Evolutionary conservation across 2,329 filamentous ascomycete species (phyloP).

Genomic region (Colletotrichum sansevieriae): DNA sequence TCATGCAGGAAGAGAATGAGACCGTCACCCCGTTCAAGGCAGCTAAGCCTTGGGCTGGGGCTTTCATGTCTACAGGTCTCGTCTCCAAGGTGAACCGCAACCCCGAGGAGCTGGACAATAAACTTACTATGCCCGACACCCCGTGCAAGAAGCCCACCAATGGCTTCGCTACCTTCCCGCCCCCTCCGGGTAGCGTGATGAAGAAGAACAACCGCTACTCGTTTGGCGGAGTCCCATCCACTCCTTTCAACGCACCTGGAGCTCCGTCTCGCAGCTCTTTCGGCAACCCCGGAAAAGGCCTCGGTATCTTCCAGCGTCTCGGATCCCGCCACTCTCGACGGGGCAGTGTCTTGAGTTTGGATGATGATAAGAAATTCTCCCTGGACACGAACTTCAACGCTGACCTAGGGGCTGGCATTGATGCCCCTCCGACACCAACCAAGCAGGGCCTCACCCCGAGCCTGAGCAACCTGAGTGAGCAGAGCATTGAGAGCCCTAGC

Average conservation of each 20-base stretch:
- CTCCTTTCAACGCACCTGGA: slow-evolving; percentile 78
- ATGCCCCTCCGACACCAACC: slow-evolving; percentile 94
- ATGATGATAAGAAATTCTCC: slow-evolving; percentile 77
- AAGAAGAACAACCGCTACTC: slow-evolving; percentile 78
- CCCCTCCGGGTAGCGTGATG: slow-evolving; percentile 69
- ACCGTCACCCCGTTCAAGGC: slow-evolving; percentile 69
- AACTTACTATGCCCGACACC: slow-evolving; percentile 87
- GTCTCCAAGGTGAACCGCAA: slow-evolving; percentile 95
- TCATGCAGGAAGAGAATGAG: slow-evolving; percentile 39
- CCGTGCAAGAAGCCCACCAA: slow-evolving; percentile 90
- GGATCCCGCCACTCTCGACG: slow-evolving; percentile 60
- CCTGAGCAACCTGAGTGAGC: slow-evolving; percentile 53
- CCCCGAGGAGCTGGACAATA: slow-evolving; percentile 73
- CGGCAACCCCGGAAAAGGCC: slow-evolving; percentile 69
- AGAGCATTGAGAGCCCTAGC: slow-evolving; percentile 62
- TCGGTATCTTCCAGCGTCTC: slow-evolving; percentile 75
- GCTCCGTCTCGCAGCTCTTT: slow-evolving; percentile 61
- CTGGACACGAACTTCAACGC: slow-evolving; percentile 56
- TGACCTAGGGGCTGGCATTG: slow-evolving; percentile 62
- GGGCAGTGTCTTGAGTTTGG: slow-evolving; percentile 83
- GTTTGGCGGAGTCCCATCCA: slow-evolving; percentile 80
- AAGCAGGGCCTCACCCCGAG: slow-evolving; percentile 71
- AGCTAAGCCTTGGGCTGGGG: slow-evolving; percentile 81
- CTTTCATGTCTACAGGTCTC: slow-evolving; percentile 94
- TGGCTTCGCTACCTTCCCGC: slow-evolving; percentile 76